phyloP scores from a whole-genome alignment of 371 early-diverging fungal species.

The Massospora cicadina region DNA sequence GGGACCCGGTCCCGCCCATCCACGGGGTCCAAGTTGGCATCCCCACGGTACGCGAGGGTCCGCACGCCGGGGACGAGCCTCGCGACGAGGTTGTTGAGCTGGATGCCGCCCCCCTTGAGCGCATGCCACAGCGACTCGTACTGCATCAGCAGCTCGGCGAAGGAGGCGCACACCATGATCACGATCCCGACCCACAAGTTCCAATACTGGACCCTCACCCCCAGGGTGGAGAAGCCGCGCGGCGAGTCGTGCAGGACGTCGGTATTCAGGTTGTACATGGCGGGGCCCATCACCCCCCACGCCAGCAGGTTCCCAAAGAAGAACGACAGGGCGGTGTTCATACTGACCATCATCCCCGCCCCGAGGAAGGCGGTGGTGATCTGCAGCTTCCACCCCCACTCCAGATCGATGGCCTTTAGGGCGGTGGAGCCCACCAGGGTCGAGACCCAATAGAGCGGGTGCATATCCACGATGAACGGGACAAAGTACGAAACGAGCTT shows the following conservation, averaged over 20 bases:
- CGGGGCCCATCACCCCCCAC: constrained; percentile 1
- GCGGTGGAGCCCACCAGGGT: constrained; percentile 21
- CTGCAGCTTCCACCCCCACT: constrained; percentile 36
- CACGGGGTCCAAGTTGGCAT: constrained; percentile 21
- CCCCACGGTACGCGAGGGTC: constrained; percentile 8
- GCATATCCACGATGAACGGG: constrained; percentile 32
- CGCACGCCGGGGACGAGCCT: background rate
- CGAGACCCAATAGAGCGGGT: constrained; percentile 38
- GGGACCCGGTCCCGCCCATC: constrained; percentile 31
- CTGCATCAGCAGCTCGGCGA: constrained; percentile 35
- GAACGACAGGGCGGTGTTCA: constrained; percentile 22
- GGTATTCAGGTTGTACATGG: background rate
- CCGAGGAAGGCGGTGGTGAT: constrained; percentile 45
- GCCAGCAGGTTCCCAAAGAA: background rate
- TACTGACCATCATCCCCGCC: constrained; percentile 45
- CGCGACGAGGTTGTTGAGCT: constrained; percentile 14
- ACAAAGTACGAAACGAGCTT: constrained; percentile 32
- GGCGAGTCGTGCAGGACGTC: constrained; percentile 19
- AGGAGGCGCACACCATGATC: constrained; percentile 41
- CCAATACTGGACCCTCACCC: constrained; percentile 28
- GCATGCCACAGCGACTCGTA: constrained; percentile 35
- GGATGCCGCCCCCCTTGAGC: constrained; percentile 22
- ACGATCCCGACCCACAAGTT: constrained; percentile 56
- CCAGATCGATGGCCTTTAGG: constrained; percentile 28
- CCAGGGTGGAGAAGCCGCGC: constrained; percentile 20